phyloP scores from a whole-genome alignment of 1,139 yeast genomes.

The Diutina siamensis region DNA sequence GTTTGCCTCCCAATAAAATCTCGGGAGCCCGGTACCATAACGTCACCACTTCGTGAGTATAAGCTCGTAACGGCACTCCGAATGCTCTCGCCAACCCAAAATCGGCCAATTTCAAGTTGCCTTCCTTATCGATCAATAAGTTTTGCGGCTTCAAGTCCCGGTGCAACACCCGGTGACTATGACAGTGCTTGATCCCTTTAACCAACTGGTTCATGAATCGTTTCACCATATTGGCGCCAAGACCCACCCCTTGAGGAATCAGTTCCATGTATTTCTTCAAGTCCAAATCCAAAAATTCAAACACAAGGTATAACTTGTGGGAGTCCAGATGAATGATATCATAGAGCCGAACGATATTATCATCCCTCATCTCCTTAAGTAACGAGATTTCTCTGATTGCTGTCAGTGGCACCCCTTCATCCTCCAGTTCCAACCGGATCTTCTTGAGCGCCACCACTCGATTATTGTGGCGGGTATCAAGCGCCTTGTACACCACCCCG shows the following conservation, averaged over 20 bases:
- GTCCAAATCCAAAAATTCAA: constrained; percentile 89
- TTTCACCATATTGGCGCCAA: constrained; percentile 85
- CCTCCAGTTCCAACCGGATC: constrained; percentile 92
- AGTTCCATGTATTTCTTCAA: constrained; percentile 95
- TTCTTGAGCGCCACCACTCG: constrained; percentile 90
- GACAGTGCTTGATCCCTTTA: constrained; percentile 90
- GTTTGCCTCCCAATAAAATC: constrained; percentile 89
- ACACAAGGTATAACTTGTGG: constrained; percentile 84
- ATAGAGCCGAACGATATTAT: constrained; percentile 79
- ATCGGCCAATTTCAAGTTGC: constrained; percentile 90
- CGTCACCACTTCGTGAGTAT: constrained; percentile 96
- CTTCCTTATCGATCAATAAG: constrained; percentile 86
- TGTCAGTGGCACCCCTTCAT: constrained; percentile 89
- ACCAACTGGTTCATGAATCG: constrained; percentile 87
- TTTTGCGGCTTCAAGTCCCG: constrained; percentile 96
- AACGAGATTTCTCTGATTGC: constrained; percentile 94
- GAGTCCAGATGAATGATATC: constrained; percentile 97
- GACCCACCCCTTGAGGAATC: constrained; percentile 82
- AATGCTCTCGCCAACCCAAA: constrained; percentile 96
- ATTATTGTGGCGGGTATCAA: constrained; percentile 76
- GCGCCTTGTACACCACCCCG: constrained; percentile 95
- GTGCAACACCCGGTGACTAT: constrained; percentile 87
- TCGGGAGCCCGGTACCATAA: constrained; percentile 98
- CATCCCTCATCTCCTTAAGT: constrained; percentile 85
- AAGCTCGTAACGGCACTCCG: constrained; percentile 93